Evolutionary conservation across 352 stramenopile genomes (phyloP), one percentile per base, ranked within the genome.

Genomic region (Stephanocyclus meneghinianus): DNA sequence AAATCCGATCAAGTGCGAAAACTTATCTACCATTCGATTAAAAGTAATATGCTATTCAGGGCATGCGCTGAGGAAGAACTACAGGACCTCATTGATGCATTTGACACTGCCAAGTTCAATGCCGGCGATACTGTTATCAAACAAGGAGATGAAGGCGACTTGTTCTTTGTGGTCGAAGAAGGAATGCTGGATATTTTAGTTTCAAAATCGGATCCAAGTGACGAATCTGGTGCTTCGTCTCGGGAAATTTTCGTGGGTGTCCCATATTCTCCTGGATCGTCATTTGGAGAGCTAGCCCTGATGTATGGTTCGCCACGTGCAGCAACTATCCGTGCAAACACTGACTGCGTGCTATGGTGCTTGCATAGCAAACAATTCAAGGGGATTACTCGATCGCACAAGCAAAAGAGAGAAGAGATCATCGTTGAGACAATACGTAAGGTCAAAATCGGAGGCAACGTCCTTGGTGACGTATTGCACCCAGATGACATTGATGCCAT

Each of bases 221-320:
- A 78, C 61, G 42, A 60, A 26, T 67, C 35, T 35, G 26, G 16
- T 40, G 53, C 57, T 40, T 66, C 63, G 45, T 18, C 44, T 51
- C 26, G 57, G 57, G 80, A 87, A 63, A 64, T 75, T 35, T 44
- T 80, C 40, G 75, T 85, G 4, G 86, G 89, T 26, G 84, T 86
- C 18, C 84, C 81, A 7, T 91, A 87, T 69, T 67, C 74, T 42
- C 75, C 74, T 18, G 90, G 90, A 13, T 84, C 56, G 3, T 87
- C 94, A 0, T 99, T 99, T 80, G 97, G 97, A 21, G 97, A 99
- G 87, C 88, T 99, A n/a, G 96, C 96, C 10, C 80, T 99, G 65
- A 93, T 99, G 76, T 98, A 98, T 91, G 98, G 97, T 82, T 97
- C 93, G 66, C 96, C 96, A 15, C 95, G 96, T 26, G 95, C 96